A percentile compares a stretch with the other conserved stretches of the same genome.
phyloP scores from a whole-genome alignment of 345 rosid genomes.

The Pistacia integerrima region DNA sequence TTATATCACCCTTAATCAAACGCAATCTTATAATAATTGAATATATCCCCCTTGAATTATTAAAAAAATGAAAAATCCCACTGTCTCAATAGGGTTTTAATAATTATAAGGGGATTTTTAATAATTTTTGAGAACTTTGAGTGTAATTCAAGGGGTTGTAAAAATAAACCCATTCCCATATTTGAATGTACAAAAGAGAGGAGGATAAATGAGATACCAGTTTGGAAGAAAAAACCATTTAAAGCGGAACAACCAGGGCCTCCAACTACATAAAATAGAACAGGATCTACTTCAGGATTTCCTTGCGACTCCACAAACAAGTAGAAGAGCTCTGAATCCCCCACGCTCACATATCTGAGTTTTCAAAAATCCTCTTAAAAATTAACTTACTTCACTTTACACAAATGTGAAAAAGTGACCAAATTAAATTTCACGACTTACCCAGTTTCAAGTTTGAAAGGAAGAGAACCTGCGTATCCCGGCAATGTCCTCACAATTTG shows the following conservation, averaged over 20 bases:
- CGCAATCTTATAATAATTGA: no score
- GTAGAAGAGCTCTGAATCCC: constrained; percentile 31
- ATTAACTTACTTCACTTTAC: neutral
- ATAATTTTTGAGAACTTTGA: no score
- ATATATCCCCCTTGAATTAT: no score
- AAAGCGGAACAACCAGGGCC: constrained; percentile 39
- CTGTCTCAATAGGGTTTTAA: no score
- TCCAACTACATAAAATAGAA: constrained; percentile 25
- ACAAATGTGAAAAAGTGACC: no score
- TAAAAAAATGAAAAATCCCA: no score
- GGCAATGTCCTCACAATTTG: constrained; percentile 32
- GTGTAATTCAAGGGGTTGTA: no score
- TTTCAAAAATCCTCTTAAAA: neutral
- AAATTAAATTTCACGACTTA: neutral
- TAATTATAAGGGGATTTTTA: no score
- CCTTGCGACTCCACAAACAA: constrained; percentile 30
- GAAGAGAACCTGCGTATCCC: constrained; percentile 38
- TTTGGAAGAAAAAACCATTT: constrained; percentile 30
- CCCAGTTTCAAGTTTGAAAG: constrained; percentile 46
- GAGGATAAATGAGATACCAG: constrained; percentile 4
- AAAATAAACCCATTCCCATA: no score
- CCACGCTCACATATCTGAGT: constrained; percentile 22
- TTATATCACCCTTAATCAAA: no score
- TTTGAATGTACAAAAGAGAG: no score
- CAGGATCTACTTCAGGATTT: constrained; percentile 23